Evolutionary conservation across 1,139 yeast species (phyloP).

Genomic region (Blastobotrys aristatus): DNA sequence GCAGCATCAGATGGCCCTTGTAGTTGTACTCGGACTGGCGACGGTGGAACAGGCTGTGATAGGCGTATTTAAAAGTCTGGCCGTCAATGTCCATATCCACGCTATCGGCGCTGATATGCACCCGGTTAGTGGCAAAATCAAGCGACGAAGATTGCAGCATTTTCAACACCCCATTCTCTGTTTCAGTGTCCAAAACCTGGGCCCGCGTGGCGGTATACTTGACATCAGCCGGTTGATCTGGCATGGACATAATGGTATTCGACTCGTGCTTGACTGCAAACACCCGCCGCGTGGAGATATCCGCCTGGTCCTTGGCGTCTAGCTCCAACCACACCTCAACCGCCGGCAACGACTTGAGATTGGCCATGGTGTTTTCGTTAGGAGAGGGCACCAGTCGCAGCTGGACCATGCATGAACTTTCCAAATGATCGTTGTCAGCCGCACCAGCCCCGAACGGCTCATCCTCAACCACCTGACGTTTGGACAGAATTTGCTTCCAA

Average conservation of each 20-base stretch:
- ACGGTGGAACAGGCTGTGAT: conserved; percentile 41
- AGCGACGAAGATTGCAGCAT: conserved; percentile 41
- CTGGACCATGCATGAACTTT: conserved; percentile 42
- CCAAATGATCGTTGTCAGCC: conserved; percentile 35
- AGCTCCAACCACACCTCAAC: conserved; percentile 52
- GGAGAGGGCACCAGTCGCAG: conserved; percentile 49
- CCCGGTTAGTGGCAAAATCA: conserved; percentile 40
- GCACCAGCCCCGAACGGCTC: conserved; percentile 10
- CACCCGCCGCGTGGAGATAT: conserved; percentile 40
- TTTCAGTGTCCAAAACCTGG: conserved; percentile 33
- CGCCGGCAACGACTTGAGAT: conserved; percentile 42
- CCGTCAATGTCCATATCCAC: conserved; percentile 41
- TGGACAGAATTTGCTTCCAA: conserved; percentile 20
- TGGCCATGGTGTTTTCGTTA: conserved; percentile 23
- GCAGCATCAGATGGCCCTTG: conserved; percentile 39
- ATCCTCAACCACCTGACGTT: conserved; percentile 10
- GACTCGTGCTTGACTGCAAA: conserved; percentile 49
- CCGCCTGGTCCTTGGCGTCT: conserved; percentile 39
- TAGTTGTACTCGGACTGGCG: conserved; percentile 44
- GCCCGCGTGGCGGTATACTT: conserved; percentile 41
- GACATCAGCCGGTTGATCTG: conserved; percentile 41
- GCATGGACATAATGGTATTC: conserved; percentile 40
- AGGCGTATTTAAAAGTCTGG: conserved; percentile 39
- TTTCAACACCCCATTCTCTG: conserved; percentile 25
- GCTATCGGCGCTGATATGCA: conserved; percentile 39